Percentiles rank a stretch among this genome's conserved stretches.
Conservation (phyloP, 441 rosid genomes). For the Euphorbia corollata region DNA sequence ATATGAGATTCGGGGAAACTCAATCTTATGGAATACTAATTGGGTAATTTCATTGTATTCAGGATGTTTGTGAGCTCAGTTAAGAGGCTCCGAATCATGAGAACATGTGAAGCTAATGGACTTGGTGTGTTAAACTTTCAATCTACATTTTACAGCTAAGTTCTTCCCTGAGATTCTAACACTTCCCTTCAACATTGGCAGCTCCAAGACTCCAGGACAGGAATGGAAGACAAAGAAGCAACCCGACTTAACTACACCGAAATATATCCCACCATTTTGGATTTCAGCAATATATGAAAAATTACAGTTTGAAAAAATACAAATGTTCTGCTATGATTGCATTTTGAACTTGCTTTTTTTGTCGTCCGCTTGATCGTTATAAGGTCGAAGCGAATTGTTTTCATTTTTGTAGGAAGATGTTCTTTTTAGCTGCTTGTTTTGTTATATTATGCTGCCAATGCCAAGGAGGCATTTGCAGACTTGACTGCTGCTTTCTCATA, state of each 20-base stretch:
- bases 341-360: slow-evolving; percentile 14
- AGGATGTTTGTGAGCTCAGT: slow-evolving; percentile 77
- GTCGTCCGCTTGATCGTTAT: slow-evolving; percentile 13
- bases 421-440: slow-evolving; percentile 22
- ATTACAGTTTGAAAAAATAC: slow-evolving; percentile 26
- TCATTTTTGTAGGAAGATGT: slow-evolving; percentile 29
- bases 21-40: not conserved
- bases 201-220: slow-evolving; percentile 57
- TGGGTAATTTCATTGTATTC: slow-evolving; percentile 10
- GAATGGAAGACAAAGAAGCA: slow-evolving; percentile 49
- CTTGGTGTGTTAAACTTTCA: slow-evolving; percentile 31
- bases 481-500: slow-evolving; percentile 51
- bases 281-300: slow-evolving; percentile 22
- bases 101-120: slow-evolving; percentile 73
- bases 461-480: slow-evolving; percentile 32
- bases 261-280: slow-evolving; percentile 15
- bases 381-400: slow-evolving; percentile 28
- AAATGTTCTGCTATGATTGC: slow-evolving; percentile 23
- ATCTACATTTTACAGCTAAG: not conserved
- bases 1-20: not conserved
- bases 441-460: slow-evolving; percentile 23
- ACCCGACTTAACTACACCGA: slow-evolving; percentile 31
- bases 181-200: slow-evolving; percentile 27
- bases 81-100: slow-evolving; percentile 83
- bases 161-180: slow-evolving; percentile 7